Evolutionary conservation across 2,329 filamentous ascomycete genomes (phyloP), one percentile per base, ranked within the genome.

Genomic region (Aspergillus sp.): DNA sequence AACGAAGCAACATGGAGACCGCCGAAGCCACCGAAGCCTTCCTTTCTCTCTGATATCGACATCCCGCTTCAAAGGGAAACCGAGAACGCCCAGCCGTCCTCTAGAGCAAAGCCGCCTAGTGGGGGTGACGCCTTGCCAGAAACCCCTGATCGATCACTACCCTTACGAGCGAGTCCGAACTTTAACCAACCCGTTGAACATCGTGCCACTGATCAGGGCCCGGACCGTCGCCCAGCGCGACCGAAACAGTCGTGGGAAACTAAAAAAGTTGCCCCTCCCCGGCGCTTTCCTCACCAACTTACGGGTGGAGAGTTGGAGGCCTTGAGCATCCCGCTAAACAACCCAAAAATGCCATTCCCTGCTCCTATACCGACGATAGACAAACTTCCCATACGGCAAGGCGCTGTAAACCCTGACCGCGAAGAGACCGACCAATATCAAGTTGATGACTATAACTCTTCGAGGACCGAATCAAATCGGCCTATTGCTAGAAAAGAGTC

Each of bases 301-400:
- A 47, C 52, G 25, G 15, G 23, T 37, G 55, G 47, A 17, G 50
- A 45, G 27, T 25, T 52, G 11, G 56, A 43, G 14, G 33, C 40
- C 15, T 33, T 51, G 11, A 37, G 33, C 19, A 33, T 56, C 21
- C 35, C 54, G 9, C 25, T 62, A 14, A 57, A 60, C 11, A 56
- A 60, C n/a, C 39, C 53, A 12, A 50, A 53, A 33, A 44, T 51
- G 45, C 58, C 62, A 35, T 64, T 61, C 39, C 62, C 61, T n/a
- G 52, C 51, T 12, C 56, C 56, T 9, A 59, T 59, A 21, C 61
- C 62, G 15, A 60, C 59, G 9, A 52, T 60, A 21, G 55, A 60
- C n/a, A 62, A 55, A 3, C 46, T 62, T 19, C 61, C 58, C 21
- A 47, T 64, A 21, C 57, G 52, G 21, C 54, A 49, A n/a, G 49